Evolutionary conservation across 331 rosid genomes (phyloP), one percentile per base, ranked within the genome.

Genomic region (Pyracantha coccinea): DNA sequence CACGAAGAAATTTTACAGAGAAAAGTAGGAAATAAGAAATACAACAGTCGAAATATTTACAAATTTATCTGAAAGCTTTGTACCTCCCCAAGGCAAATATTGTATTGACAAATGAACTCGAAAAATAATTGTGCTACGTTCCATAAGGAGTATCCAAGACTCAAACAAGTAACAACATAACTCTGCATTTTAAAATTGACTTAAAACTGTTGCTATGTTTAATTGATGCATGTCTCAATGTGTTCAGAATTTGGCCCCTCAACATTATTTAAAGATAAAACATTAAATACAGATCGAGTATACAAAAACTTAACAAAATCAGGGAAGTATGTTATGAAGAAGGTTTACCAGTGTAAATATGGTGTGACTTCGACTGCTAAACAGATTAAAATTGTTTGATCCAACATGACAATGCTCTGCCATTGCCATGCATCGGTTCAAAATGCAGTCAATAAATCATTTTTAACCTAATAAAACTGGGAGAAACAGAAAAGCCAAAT

Each of bases 321-420:
- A 12, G 7, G 41, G 41, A 25, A 28, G 61, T 7, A 33, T 50
- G 81, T 75, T 55, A 31, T 8, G 17, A 50, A n/a, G 75, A 73
- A 84, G 25, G 31, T 57, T 89, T 90, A 96, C 99, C 96, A 96
- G 81, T 19, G 99, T 92, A 81, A 96, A 96, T 72, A 96, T 96
- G 54, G 99, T 96, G 90, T 92, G 98, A 85, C 99, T 96, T 85
- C 99, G 88, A 87, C 99, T 96, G 82, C 99, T 96, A 25, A 96
- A 90, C 79, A 96, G 91, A 83, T 96, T 96, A 80, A 92, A 96
- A 86, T 96, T 96, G 84, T 96, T 96, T 2, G 99, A 96, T 82
- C 99, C 99, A 79, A 96, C 98, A 75, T 96, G 99, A 65, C 99
- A 98, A 79, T 96, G 99, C 83, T 96, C 99, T 96, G 98, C 83